These are phyloP conservation scores for Mortierella sp. DNA, from an alignment of 371 early-diverging fungal genomes.

Conservation along the genomic window DNA sequence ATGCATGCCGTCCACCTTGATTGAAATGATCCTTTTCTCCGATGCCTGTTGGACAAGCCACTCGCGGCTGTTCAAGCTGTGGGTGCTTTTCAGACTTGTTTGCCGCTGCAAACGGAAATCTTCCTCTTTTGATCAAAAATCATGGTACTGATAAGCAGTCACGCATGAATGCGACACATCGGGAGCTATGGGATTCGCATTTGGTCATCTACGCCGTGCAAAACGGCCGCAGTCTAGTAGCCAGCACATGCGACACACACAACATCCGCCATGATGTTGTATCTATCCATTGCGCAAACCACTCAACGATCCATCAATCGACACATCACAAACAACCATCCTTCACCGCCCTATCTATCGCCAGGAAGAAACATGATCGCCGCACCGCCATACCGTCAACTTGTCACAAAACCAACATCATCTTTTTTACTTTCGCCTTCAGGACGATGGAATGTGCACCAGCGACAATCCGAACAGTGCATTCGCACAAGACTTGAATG, in stretches of 20 bases:
- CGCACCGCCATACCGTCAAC: not conserved
- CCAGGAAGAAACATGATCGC: not conserved
- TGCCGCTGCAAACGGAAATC: constrained; percentile 26
- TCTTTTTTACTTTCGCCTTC: not conserved
- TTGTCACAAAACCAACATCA: not conserved
- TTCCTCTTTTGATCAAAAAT: constrained; percentile 51
- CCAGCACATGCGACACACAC: not conserved
- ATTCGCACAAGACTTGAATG: not conserved
- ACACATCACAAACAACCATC: constrained; percentile 3
- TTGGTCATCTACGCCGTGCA: not conserved
- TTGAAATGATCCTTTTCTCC: too few relatives aligned
- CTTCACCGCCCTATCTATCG: not conserved
- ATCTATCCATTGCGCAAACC: constrained; percentile 8
- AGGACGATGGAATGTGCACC: not conserved
- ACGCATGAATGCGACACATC: not conserved
- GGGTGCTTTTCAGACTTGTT: constrained; percentile 7
- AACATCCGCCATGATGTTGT: not conserved
- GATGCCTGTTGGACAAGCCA: constrained; percentile 2
- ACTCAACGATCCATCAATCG: constrained; percentile 30
- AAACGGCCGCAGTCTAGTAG: not conserved
- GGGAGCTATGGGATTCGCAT: not conserved
- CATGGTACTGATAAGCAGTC: constrained; percentile 30
- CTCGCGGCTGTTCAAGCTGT: not conserved
- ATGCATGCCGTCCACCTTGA: too few relatives aligned
- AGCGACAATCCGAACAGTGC: not conserved